Evolutionary conservation across 805 yeast genomes (phyloP).

Genomic region (Nakazawaea siamensis): DNA sequence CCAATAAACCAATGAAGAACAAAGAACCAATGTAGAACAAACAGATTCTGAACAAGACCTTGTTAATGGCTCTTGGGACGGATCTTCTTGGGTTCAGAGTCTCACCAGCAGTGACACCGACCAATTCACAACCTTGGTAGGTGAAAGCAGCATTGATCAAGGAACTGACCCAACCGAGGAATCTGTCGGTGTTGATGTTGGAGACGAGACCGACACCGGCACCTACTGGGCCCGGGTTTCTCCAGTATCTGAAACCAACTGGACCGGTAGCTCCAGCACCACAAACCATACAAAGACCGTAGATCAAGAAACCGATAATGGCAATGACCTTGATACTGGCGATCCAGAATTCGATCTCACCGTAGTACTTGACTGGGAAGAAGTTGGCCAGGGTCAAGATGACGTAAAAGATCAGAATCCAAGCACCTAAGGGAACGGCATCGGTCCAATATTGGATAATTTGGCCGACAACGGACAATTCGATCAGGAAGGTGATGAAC

Average conservation of each 20-base stretch:
- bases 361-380: constrained; percentile 63
- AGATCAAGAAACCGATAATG: constrained; percentile 61
- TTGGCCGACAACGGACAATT: constrained; percentile 65
- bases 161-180: constrained; percentile 64
- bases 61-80: constrained; percentile 65
- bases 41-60: constrained; percentile 57
- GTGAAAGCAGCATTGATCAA: constrained; percentile 73
- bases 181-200: constrained; percentile 44
- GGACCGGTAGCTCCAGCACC: constrained; percentile 68
- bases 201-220: constrained; percentile 45
- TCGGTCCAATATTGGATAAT: constrained; percentile 57
- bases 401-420: constrained; percentile 63
- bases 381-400: constrained; percentile 45
- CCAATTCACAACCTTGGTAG: constrained; percentile 71
- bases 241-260: constrained; percentile 75
- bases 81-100: constrained; percentile 59
- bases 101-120: constrained; percentile 73
- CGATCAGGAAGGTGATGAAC: constrained; percentile 72
- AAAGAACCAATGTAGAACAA: constrained; percentile 58
- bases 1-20: constrained; percentile 62
- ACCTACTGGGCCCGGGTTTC: constrained; percentile 73
- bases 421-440: constrained; percentile 62
- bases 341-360: constrained; percentile 73
- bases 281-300: constrained; percentile 63
- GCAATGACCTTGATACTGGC: constrained; percentile 61